Evolutionary conservation across 495 filamentous ascomycete genomes (phyloP), one percentile per base, ranked within the genome.

Genomic region (Aspergillus incahuasiensis): DNA sequence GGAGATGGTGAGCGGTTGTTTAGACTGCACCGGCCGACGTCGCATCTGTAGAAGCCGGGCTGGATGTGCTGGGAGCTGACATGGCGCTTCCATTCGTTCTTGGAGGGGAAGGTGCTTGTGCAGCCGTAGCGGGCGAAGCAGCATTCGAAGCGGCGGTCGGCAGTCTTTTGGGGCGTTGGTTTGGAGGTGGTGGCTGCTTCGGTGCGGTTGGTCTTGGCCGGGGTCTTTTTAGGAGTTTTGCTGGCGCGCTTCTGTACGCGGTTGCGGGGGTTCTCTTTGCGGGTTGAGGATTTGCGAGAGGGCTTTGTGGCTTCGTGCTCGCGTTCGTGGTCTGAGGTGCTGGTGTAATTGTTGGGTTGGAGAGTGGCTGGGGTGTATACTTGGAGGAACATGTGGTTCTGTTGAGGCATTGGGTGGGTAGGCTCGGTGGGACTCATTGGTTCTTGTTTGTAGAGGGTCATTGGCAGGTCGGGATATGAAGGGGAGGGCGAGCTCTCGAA

Each of bases 31-130:
- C 71, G 66, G 38, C 79, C 81, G 21, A 89, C 75, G 52, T 88
- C 81, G 72, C 92, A 97, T 59, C 87, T 79, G 81, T 86, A 97
- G 73, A 87, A 89, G 43, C 83, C 75, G 9, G 91, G 78, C 48
- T 85, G 81, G 32, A 96, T 75, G 66, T 97, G 92, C 65, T 95
- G 87, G 2, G 87, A 87, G 28, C 72, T 73, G 60, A 95, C 84
- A 67, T 97, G 92, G 0, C 92, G 85, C 68, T 97, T 95, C 92
- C 92, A 97, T 68, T 98, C 94, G 63, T 96, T 96, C 68, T 96
- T 96, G 34, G 88, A 91, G 9, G 84, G 85, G 64, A 98, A 97
- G 0, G 84, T 91, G 60, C 88, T 90, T 6, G 67, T 67, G 67
- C 94, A 98, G n/a, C 86, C 88, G 55, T 92, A 95, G 51, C 82